These are phyloP conservation scores for Tylopilus vinaceipallidus DNA, from an alignment of 768 basidiomycete species.

Conservation along the genomic window DNA sequence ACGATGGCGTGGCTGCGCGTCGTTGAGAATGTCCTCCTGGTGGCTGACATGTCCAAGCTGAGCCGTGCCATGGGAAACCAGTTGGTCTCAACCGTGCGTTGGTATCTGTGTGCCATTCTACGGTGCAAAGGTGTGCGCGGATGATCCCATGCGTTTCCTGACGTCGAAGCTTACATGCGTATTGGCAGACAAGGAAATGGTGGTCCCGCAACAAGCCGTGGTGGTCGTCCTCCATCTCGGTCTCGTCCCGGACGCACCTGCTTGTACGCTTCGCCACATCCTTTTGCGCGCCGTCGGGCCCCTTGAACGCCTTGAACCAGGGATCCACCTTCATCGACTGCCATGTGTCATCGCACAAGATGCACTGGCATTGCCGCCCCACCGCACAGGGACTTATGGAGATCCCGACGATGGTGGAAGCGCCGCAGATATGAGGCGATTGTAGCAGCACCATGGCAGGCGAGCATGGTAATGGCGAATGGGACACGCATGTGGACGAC, in stretches of 20 bases:
- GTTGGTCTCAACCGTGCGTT: conserved; percentile 53
- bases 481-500: too few species aligned
- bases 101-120: conserved; percentile 42
- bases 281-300: conserved; percentile 23
- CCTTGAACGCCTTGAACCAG: conserved; percentile 31
- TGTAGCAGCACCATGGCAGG: too few species aligned
- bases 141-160: conserved; percentile 10
- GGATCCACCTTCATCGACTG: conserved; percentile 2
- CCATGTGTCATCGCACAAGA: not conserved
- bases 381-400: conserved; percentile 41
- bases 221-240: conserved; percentile 38
- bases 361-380: conserved; percentile 28
- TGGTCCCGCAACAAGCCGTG: conserved; percentile 24
- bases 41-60: conserved; percentile 49
- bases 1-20: conserved; percentile 62
- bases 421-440: too few species aligned
- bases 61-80: conserved; percentile 53
- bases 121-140: conserved; percentile 14
- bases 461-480: too few species aligned
- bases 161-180: too few species aligned
- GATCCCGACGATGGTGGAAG: conserved; percentile 41
- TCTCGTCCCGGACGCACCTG: conserved; percentile 34
- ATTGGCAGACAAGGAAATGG: conserved; percentile 18
- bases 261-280: too few species aligned
- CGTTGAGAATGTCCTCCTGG: conserved; percentile 58